phyloP scores from a whole-genome alignment of 2,329 filamentous ascomycete genomes.

The Lachnum nothofagi region DNA sequence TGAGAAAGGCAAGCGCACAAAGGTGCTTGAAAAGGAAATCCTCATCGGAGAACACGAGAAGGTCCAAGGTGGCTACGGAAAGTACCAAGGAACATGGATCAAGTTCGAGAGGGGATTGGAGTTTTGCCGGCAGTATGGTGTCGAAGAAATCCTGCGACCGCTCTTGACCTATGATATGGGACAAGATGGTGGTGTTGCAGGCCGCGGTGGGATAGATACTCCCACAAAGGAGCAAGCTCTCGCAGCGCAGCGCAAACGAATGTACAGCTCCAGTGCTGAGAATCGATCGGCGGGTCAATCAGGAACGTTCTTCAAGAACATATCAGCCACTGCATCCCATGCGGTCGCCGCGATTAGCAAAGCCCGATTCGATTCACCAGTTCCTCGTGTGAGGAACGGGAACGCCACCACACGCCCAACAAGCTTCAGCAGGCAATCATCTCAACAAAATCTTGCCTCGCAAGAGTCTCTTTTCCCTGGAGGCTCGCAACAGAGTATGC shows the following conservation, averaged over 20 bases:
- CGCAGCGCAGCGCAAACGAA: constrained; percentile 86
- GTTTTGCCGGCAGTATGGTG: constrained; percentile 76
- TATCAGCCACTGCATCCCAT: constrained; percentile 85
- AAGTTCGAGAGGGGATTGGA: constrained; percentile 87
- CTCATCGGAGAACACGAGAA: constrained; percentile 95
- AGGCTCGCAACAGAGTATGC: constrained; percentile 79
- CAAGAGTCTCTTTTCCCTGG: constrained; percentile 61
- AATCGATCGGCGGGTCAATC: constrained; percentile 61
- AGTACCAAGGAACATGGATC: constrained; percentile 99
- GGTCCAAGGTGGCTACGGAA: constrained; percentile 95
- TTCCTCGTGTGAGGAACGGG: constrained; percentile 54
- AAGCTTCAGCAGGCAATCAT: constrained; percentile 67
- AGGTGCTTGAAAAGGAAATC: constrained; percentile 97
- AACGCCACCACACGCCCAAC: constrained; percentile 62
- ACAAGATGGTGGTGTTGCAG: constrained; percentile 66
- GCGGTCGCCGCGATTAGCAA: constrained; percentile 96
- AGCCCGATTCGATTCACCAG: constrained; percentile 85
- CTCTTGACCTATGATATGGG: constrained; percentile 77
- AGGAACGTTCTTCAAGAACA: constrained; percentile 95
- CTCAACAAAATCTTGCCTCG: constrained; percentile 58
- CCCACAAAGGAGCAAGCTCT: constrained; percentile 98
- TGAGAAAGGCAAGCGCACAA: constrained; percentile 95
- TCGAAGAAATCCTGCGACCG: constrained; percentile 70
- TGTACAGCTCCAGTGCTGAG: constrained; percentile 75
- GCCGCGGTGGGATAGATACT: constrained; percentile 76